Base-by-base conservation (phyloP, 257 asterid species). In the Salvia miltiorrhiza region DNA sequence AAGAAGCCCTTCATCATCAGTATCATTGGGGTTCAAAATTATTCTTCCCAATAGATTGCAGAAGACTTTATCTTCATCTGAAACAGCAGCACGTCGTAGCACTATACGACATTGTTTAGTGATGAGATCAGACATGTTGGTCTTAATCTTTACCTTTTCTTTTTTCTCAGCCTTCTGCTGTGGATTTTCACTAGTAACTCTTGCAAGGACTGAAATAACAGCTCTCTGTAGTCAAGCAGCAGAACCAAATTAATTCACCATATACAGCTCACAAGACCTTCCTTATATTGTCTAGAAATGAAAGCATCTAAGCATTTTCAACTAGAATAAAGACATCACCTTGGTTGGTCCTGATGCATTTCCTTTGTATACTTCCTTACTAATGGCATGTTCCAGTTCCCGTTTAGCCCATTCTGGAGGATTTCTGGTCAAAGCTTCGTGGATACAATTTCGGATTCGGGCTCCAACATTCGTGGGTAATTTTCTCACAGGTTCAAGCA, bases 341-440 rank as follows among this genome's bases (percentile, higher is more conserved):
- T 94, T 94, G 60, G 99, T 94, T 26, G 99, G 99, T 50, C 97
- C 99, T 9, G 99, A 89, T 65, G 99, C 99, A 76, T 94, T 94
- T 54, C 99, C 97, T 79, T 94, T 94, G 82, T 94, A 94, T 17
- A 94, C 99, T 65, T 89, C 96, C 85, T 87, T 94, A 59, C 99
- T 91, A 60, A 94, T 94, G 16, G 96, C 89, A 79, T 94, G 93
- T 77, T 83, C 89, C 86, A 94, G 76, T 57, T 71, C 77, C 78
- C 65, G 78, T 76, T 68, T 91, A 47, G 96, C 97, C 96, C 96
- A 94, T 76, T 89, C 97, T 43, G 97, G 97, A 48, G 97, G 97
- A 44, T 85, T 83, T 72, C 24, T 87, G 55, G 54, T 82, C 77
- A 94, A 72, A 69, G 99, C 99, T 72, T 87, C 96, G 80, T 89